Evolutionary conservation across 768 basidiomycete species (phyloP).

Genomic region (Phylloporus sp.): DNA sequence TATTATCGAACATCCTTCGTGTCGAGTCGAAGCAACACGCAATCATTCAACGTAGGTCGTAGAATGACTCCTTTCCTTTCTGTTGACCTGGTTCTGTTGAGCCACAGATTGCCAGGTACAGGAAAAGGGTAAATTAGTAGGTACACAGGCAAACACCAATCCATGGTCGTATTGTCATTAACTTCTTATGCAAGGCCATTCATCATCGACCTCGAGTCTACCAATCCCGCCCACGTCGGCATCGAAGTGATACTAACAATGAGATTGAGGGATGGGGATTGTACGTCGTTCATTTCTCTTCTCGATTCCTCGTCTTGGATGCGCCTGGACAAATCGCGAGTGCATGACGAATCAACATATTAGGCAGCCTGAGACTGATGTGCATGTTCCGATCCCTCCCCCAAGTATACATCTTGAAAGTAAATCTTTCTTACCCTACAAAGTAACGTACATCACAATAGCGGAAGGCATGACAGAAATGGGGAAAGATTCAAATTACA

Average conservation of each 20-base stretch:
- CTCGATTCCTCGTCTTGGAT: slow-evolving; percentile 7
- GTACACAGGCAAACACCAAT: slow-evolving; percentile 60
- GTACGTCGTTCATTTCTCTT: slow-evolving; percentile 38
- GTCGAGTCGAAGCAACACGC: slow-evolving; percentile 99
- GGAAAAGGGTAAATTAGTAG: slow-evolving; percentile 87
- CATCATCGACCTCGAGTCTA: slow-evolving; percentile 97
- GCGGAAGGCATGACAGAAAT: too few species aligned
- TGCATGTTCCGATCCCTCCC: too few species aligned
- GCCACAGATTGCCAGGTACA: slow-evolving; percentile 70
- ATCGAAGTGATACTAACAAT: slow-evolving; percentile 87
- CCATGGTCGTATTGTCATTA: too few species aligned
- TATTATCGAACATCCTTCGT: slow-evolving; percentile 92
- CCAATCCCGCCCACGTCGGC: slow-evolving; percentile 94
- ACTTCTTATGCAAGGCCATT: slow-evolving; percentile 64
- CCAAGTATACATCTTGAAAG: too few species aligned
- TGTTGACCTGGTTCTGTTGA: slow-evolving; percentile 2
- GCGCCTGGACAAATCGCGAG: slow-evolving; percentile 50
- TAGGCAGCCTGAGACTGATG: too few species aligned
- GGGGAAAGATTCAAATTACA: too few species aligned
- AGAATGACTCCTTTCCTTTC: neutral
- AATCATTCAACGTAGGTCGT: slow-evolving; percentile 77
- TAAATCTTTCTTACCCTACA: too few species aligned
- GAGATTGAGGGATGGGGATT: slow-evolving; percentile 75
- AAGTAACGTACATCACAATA: too few species aligned
- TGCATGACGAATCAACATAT: slow-evolving; percentile 68